Evolutionary conservation across 1,139 yeast species (phyloP).

Genomic region (Candida gigantensis): DNA sequence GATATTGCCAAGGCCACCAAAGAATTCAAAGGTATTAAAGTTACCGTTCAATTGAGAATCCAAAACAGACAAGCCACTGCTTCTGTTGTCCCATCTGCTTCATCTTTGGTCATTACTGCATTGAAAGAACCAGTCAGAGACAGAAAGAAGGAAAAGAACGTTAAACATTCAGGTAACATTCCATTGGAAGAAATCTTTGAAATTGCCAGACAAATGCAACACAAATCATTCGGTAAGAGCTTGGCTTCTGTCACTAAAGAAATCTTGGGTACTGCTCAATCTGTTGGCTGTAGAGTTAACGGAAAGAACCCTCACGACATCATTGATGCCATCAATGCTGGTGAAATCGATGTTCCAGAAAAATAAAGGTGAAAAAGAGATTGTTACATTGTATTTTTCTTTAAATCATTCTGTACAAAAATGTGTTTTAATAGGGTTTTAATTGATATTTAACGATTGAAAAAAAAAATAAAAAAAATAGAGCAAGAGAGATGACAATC

Average conservation of each 20-base stretch:
- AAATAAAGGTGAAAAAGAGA: slow-evolving; percentile 45
- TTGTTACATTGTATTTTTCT: slow-evolving; percentile 3
- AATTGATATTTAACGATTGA: slow-evolving; percentile 17
- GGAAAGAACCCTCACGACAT: slow-evolving; percentile 99
- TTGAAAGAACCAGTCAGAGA: slow-evolving; percentile 99
- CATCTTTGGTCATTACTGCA: slow-evolving; percentile 98
- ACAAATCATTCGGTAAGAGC: slow-evolving; percentile 97
- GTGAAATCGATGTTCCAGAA: slow-evolving; percentile 96
- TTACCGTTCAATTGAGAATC: slow-evolving; percentile 96
- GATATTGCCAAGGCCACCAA: slow-evolving; percentile 99
- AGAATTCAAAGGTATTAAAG: slow-evolving; percentile 98
- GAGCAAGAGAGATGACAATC: background rate
- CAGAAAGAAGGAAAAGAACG: slow-evolving; percentile 99
- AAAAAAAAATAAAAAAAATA: background rate
- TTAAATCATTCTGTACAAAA: slow-evolving; percentile 11
- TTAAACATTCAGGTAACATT: slow-evolving; percentile 99
- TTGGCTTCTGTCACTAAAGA: slow-evolving; percentile 97
- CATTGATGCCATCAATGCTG: slow-evolving; percentile 96
- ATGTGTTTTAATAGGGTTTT: slow-evolving; percentile 21
- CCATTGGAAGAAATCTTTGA: slow-evolving; percentile 95
- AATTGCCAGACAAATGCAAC: slow-evolving; percentile 97
- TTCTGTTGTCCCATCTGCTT: slow-evolving; percentile 99
- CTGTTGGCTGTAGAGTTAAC: slow-evolving; percentile 98
- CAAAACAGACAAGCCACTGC: slow-evolving; percentile 99
- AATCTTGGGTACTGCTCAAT: slow-evolving; percentile 99